Evolutionary conservation across 768 basidiomycete genomes (phyloP), one percentile per base, ranked within the genome.

Genomic region (Phanerochaete sordida): DNA sequence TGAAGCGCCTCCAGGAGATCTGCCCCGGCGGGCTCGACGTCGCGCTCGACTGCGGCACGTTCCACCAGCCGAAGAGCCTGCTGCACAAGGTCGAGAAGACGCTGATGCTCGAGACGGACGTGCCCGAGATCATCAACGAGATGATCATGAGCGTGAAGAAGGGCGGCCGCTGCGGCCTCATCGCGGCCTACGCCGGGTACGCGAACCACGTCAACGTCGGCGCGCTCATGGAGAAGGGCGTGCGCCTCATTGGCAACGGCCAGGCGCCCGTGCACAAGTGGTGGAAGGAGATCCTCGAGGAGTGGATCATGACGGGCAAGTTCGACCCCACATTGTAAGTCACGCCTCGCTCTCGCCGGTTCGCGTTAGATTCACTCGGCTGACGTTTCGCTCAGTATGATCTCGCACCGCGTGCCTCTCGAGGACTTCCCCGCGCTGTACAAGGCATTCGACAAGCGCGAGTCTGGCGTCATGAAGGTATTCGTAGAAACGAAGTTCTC

Each of bases 171-270:
- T 75, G 81, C 66, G 88, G 87, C 0, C 72, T 90, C 54, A 90
- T 87, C 53, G 86, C 85, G 11, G 88, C 81, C 3, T 91, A 91
- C 65, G 77, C 83, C 6, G 87, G 84, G 0, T 85, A 77, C 72
- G 83, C 85, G 23, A 88, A 90, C 70, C 81, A 79, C 24, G 79
- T 88, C 69, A 87, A 87, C 67, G 74, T 91, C 54, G 88, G 89
- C 8, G 84, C 88, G 0, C 66, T 91, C 30, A 91, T 91, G 88
- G 87, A 91, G 76, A 87, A 87, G 70, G 88, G 88, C 9, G 73
- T 88, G 19, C 75, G 86, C 62, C 76, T 90, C 53, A 87, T 88
- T 65, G 88, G 87, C 7, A 87, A 87, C 63, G 87, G 87, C 0
- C 88, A 91, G 74, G 87, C 87, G 0, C 89, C 88, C 3, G 86